These are phyloP conservation scores for Musa balbisiana DNA, from an alignment of 202 grass and related monocot species.

Conservation along the genomic window DNA sequence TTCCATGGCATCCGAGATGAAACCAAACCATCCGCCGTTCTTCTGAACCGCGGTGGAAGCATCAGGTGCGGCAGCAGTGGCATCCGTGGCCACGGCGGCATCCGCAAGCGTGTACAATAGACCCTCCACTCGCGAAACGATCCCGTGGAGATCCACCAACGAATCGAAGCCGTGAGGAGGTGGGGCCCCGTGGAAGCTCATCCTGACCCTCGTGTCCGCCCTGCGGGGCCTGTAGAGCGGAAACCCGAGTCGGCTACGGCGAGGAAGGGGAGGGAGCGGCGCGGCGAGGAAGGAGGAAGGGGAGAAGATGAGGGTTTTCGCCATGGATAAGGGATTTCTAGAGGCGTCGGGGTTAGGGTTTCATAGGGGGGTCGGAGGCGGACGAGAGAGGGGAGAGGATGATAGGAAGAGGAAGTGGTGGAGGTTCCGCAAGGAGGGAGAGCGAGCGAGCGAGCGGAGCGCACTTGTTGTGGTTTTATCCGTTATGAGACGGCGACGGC, in stretches of 20 bases:
- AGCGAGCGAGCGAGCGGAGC: background rate
- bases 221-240: conserved; percentile 25
- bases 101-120: conserved; percentile 85
- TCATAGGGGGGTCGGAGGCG: background rate
- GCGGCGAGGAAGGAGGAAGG: conserved; percentile 31
- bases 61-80: conserved; percentile 21
- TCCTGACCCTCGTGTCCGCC: conserved; percentile 33
- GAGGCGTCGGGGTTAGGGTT: conserved; percentile 1
- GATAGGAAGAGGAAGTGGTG: conserved; percentile 12
- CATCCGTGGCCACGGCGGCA: conserved; percentile 50
- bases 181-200: conserved; percentile 48
- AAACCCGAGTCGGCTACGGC: conserved; percentile 21
- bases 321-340: conserved; percentile 26
- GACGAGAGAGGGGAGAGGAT: conserved; percentile 11
- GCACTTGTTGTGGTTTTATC: background rate
- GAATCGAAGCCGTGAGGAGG: conserved; percentile 16
- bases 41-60: conserved; percentile 34
- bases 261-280: conserved; percentile 28
- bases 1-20: conserved; percentile 89
- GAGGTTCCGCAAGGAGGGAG: conserved; percentile 9
- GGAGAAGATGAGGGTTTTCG: conserved; percentile 60
- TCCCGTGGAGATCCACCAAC: conserved; percentile 36
- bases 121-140: conserved; percentile 59
- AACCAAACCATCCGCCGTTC: conserved; percentile 85
- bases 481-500: background rate